phyloP scores from a whole-genome alignment of 148 eudicot genomes.

The Rhododendron henanense region DNA sequence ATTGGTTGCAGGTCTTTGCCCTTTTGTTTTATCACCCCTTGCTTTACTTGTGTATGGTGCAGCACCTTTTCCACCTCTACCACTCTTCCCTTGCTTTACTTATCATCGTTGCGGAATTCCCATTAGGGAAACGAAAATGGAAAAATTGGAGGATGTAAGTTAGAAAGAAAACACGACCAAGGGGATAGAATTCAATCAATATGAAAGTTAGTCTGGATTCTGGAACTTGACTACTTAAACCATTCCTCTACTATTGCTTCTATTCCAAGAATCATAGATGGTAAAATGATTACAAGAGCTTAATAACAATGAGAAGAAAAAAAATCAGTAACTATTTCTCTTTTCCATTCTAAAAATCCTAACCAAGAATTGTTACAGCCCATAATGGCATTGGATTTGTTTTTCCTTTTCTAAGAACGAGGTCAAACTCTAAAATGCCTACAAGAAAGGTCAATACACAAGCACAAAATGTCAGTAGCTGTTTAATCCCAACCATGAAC shows the following conservation, averaged over 20 bases:
- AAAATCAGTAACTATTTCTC: not conserved
- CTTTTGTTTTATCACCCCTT: no score
- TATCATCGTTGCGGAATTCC: no score
- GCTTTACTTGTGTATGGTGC: no score
- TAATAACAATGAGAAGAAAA: not conserved
- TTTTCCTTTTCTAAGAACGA: not conserved
- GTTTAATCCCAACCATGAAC: not conserved
- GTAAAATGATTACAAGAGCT: not conserved
- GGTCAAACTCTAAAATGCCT: not conserved
- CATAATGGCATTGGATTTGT: not conserved
- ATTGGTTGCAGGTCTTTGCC: no score
- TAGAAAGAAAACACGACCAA: not conserved
- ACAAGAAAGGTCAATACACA: not conserved
- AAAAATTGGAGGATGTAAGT: no score
- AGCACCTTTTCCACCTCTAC: no score
- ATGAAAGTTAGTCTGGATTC: not conserved
- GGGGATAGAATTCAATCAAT: not conserved
- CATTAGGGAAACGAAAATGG: not conserved
- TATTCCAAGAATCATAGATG: not conserved
- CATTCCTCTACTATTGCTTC: not conserved
- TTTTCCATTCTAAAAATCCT: not conserved
- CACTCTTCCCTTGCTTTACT: no score
- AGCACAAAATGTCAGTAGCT: not conserved
- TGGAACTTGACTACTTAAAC: not conserved
- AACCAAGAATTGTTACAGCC: not conserved